These are phyloP conservation scores for Lipomyces spencermartinsiae DNA, from an alignment of 805 yeast genomes.

Conservation along the genomic window DNA sequence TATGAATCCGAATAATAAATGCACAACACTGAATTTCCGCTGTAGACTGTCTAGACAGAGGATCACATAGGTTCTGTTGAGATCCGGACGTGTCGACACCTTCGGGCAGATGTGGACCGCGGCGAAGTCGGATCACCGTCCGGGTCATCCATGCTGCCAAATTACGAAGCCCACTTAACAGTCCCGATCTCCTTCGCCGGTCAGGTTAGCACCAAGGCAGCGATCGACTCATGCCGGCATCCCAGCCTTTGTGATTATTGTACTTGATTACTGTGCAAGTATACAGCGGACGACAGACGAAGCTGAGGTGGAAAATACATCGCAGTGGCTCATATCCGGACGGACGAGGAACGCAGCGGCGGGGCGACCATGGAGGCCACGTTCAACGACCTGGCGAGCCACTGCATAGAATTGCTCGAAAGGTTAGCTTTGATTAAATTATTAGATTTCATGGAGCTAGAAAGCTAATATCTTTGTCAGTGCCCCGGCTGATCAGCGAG, in stretches of 20 bases:
- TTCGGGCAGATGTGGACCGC: conserved; percentile 5
- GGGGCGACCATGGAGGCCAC: conserved; percentile 25
- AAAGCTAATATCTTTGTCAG: conserved; percentile 8
- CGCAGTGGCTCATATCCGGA: not conserved
- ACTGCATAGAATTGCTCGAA: conserved; percentile 26
- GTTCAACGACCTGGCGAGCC: conserved; percentile 24
- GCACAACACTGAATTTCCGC: not conserved
- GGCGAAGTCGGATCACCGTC: not conserved
- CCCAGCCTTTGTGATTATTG: not conserved
- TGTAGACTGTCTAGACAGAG: not conserved
- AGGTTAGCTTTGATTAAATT: conserved; percentile 9
- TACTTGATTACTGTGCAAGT: not conserved
- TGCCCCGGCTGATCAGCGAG: conserved; percentile 23
- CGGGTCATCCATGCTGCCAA: not conserved
- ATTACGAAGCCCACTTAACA: not conserved
- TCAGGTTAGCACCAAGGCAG: not conserved
- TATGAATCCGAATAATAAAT: not conserved
- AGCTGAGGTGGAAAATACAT: not conserved
- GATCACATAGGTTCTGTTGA: not conserved
- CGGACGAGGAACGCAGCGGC: not conserved
- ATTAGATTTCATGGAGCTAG: not conserved
- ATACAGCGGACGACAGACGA: not conserved
- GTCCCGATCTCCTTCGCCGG: not conserved
- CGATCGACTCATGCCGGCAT: not conserved
- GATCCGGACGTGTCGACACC: not conserved